phyloP scores from a whole-genome alignment of 441 rosid genomes.

The Mallotus repandus region DNA sequence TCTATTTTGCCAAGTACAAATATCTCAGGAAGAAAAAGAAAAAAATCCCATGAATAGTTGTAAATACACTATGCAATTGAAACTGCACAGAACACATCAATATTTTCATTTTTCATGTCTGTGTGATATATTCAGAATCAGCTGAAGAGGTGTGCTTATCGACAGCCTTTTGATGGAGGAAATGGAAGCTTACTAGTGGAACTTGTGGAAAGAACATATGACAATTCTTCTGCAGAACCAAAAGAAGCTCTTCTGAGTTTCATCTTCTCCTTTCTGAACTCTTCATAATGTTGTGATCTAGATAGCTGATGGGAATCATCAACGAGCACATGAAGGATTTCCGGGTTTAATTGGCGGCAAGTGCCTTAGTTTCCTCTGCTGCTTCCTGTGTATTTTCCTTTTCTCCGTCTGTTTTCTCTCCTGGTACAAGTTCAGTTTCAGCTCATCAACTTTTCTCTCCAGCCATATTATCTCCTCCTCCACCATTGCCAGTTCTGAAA shows the following conservation, averaged over 20 bases:
- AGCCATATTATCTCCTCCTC: slow-evolving; percentile 76
- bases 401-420: slow-evolving; percentile 54
- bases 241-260: slow-evolving; percentile 57
- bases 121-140: neutral
- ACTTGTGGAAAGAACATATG: slow-evolving; percentile 44
- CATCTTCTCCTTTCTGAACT: slow-evolving; percentile 36
- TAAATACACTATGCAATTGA: neutral
- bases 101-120: neutral
- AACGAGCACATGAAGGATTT: slow-evolving; percentile 22
- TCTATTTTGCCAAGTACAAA: neutral
- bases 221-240: slow-evolving; percentile 54
- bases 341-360: slow-evolving; percentile 27
- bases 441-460: slow-evolving; percentile 63
- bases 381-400: slow-evolving; percentile 39
- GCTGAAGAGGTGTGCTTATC: neutral
- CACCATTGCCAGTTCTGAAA: slow-evolving; percentile 62
- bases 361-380: slow-evolving; percentile 27
- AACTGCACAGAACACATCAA: slow-evolving; percentile 3
- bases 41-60: neutral
- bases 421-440: slow-evolving; percentile 55
- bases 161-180: slow-evolving; percentile 9
- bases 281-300: slow-evolving; percentile 50
- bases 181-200: slow-evolving; percentile 41
- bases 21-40: neutral
- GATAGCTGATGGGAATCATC: slow-evolving; percentile 39